These are phyloP conservation scores for Eucalyptus sideroxylon DNA, from an alignment of 345 rosid genomes.

Conservation along the genomic window DNA sequence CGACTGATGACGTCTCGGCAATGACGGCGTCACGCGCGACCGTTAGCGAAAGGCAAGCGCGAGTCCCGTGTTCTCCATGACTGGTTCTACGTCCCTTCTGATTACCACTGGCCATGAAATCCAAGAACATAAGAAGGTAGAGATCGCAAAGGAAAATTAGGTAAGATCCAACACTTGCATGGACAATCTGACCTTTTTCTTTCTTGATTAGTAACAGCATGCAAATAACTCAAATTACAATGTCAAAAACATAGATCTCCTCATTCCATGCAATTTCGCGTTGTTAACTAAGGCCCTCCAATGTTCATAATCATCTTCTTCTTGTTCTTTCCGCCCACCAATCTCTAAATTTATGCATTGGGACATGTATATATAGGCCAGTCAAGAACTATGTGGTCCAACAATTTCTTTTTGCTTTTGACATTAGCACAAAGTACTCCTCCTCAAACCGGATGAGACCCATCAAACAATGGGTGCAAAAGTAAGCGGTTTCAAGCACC, in stretches of 20 bases:
- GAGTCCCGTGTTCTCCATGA: neutral
- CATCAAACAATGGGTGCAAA: neutral
- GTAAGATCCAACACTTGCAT: too few species aligned
- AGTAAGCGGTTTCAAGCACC: neutral
- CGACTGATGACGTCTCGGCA: neutral
- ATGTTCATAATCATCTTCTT: neutral
- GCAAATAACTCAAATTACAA: neutral
- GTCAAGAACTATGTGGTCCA: neutral
- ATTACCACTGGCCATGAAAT: neutral
- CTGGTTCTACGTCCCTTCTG: neutral
- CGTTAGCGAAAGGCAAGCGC: neutral
- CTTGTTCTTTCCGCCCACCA: neutral
- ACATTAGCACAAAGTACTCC: neutral
- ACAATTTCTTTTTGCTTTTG: neutral
- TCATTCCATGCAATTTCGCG: neutral
- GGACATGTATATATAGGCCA: neutral
- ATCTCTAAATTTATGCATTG: neutral
- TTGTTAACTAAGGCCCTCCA: neutral
- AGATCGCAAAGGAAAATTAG: neutral
- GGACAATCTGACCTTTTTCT: neutral
- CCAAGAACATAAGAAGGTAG: neutral
- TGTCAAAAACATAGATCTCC: neutral
- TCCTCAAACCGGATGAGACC: neutral
- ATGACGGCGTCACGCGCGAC: neutral
- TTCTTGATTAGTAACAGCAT: neutral